phyloP scores from a whole-genome alignment of 2,329 filamentous ascomycete species.

The Aureobasidium uvarum region DNA sequence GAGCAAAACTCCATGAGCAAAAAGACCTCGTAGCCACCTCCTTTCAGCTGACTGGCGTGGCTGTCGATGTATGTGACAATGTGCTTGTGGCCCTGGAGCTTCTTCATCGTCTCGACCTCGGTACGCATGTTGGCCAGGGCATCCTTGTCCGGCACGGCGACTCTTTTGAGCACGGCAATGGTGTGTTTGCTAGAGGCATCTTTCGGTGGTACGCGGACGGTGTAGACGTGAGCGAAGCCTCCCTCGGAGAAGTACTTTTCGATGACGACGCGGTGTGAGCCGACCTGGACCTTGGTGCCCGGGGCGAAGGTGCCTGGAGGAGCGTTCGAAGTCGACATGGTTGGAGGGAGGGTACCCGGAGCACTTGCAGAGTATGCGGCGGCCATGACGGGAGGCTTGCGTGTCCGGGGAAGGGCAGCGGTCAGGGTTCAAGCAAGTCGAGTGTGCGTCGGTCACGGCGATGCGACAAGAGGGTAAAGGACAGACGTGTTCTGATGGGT shows the following conservation, averaged over 20 bases:
- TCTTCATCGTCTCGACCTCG: constrained; percentile 99
- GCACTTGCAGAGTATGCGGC: constrained; percentile 21
- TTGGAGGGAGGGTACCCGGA: not conserved
- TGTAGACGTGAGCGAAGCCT: constrained; percentile 96
- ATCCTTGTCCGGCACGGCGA: constrained; percentile 95
- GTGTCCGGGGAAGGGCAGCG: constrained; percentile 21
- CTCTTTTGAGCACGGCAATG: constrained; percentile 84
- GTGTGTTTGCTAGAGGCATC: constrained; percentile 67
- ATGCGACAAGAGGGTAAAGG: not conserved
- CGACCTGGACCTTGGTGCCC: constrained; percentile 95
- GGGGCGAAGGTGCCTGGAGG: constrained; percentile 77
- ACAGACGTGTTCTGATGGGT: not conserved
- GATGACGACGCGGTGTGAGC: constrained; percentile 86
- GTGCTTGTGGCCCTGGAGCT: constrained; percentile 89
- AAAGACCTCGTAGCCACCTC: constrained; percentile 96
- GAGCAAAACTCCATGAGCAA: constrained; percentile 97
- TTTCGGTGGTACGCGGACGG: constrained; percentile 78
- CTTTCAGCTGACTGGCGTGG: constrained; percentile 89
- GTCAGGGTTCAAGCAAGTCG: not conserved
- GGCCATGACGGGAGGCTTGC: constrained; percentile 19
- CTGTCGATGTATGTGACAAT: constrained; percentile 99
- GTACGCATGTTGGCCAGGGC: constrained; percentile 93
- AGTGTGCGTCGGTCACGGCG: not conserved
- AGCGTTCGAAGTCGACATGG: constrained; percentile 32
- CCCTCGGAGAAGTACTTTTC: constrained; percentile 98